A percentile compares a stretch with the other conserved stretches of the same genome.
phyloP scores from a whole-genome alignment of 2,329 filamentous ascomycete genomes.

The Furcasterigmium sp. region DNA sequence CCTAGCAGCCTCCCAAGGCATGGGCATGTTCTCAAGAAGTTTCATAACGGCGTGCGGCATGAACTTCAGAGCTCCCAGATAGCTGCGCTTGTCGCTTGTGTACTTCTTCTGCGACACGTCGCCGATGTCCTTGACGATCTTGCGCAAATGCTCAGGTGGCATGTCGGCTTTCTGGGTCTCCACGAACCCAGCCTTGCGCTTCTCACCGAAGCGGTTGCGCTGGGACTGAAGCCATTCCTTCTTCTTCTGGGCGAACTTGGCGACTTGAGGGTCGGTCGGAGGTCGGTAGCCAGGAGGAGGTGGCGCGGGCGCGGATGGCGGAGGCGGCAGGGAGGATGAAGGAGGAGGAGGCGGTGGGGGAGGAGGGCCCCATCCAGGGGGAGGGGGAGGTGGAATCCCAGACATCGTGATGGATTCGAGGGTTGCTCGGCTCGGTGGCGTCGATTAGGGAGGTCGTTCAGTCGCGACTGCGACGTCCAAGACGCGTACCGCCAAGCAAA shows the following conservation, averaged over 20 bases:
- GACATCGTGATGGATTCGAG: slow-evolving; percentile 35
- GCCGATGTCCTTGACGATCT: slow-evolving; percentile 97
- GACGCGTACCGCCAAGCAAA: slow-evolving; percentile 6
- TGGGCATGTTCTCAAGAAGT: slow-evolving; percentile 97
- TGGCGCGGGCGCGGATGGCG: slow-evolving; percentile 57
- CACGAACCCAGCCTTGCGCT: slow-evolving; percentile 91
- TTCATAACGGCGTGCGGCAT: slow-evolving; percentile 99
- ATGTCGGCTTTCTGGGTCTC: slow-evolving; percentile 98
- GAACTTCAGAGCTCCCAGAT: slow-evolving; percentile 94
- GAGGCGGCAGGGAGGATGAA: slow-evolving; percentile 50
- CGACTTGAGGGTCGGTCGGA: slow-evolving; percentile 73
- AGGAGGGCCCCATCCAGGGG: slow-evolving; percentile 50
- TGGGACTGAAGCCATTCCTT: slow-evolving; percentile 95
- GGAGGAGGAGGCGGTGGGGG: slow-evolving; percentile 48
- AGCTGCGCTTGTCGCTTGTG: slow-evolving; percentile 96
- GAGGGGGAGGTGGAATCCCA: slow-evolving; percentile 47
- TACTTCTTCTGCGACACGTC: slow-evolving; percentile 99
- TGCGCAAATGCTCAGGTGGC: slow-evolving; percentile 95
- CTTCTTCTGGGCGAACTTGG: slow-evolving; percentile 98
- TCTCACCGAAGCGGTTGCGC: slow-evolving; percentile 91
- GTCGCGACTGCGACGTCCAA: slow-evolving; percentile 12
- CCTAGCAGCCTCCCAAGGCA: slow-evolving; percentile 96
- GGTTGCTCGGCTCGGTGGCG: slow-evolving; percentile 3
- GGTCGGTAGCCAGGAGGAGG: slow-evolving; percentile 84
- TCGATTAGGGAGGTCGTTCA: slow-evolving; percentile 7